phyloP scores from a whole-genome alignment of 345 rosid species.

The Murraya koenigii region DNA sequence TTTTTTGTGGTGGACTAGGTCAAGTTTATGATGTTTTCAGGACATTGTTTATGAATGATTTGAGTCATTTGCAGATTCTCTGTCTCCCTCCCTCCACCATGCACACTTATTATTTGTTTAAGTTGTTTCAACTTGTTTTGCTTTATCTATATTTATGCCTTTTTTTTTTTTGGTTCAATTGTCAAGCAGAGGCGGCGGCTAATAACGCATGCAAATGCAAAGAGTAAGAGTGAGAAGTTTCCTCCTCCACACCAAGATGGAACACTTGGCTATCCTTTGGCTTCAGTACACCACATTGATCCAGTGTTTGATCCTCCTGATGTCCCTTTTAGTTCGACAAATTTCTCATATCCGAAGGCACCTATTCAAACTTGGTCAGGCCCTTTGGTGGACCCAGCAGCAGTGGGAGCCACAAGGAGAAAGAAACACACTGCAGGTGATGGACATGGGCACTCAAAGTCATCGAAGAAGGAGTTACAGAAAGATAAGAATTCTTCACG shows the following conservation, averaged over 20 bases:
- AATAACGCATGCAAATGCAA: conserved; percentile 86
- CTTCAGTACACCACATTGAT: conserved; percentile 74
- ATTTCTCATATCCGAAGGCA: conserved; percentile 64
- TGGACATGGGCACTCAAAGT: conserved; percentile 23
- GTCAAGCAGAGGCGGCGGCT: conserved; percentile 69
- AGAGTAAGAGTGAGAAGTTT: conserved; percentile 97
- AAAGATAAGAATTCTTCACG: conserved; percentile 37
- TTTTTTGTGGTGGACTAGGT: neutral
- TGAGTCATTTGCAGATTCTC: neutral
- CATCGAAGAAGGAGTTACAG: conserved; percentile 21
- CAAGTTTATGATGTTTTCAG: neutral
- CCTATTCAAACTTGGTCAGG: conserved; percentile 93
- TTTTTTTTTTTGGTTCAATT: neutral
- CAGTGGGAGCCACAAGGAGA: conserved; percentile 40
- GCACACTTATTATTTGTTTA: neutral
- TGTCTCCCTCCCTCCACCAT: neutral
- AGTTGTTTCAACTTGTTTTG: neutral
- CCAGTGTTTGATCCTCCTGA: conserved; percentile 62
- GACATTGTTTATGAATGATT: neutral
- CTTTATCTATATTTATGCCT: neutral
- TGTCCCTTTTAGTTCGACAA: conserved; percentile 68
- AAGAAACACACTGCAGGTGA: conserved; percentile 49
- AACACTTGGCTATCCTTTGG: conserved; percentile 72
- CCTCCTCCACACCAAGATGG: conserved; percentile 99
- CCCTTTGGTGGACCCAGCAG: conserved; percentile 59